Evolutionary conservation across 805 yeast genomes (phyloP).

Genomic region (Suhomyces kilbournensis): DNA sequence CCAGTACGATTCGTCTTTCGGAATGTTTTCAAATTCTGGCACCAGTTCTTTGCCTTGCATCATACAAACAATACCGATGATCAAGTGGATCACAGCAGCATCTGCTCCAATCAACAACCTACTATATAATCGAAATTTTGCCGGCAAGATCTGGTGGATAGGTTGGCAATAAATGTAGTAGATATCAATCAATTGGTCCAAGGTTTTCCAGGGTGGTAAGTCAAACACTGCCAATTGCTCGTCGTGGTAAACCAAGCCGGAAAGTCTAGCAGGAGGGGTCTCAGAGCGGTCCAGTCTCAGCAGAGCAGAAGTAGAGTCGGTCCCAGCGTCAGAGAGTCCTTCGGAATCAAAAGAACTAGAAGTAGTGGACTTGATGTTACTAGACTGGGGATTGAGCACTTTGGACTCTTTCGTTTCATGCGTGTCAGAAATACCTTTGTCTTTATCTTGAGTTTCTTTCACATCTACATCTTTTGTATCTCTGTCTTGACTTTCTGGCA

Average conservation of each 20-base stretch:
- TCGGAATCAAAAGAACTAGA: neutral
- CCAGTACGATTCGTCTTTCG: slow-evolving; percentile 20
- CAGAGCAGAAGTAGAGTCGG: neutral
- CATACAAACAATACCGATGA: slow-evolving; percentile 21
- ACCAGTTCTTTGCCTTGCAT: slow-evolving; percentile 7
- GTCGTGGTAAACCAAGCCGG: neutral
- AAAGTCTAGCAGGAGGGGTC: neutral
- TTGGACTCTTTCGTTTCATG: neutral
- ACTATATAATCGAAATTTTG: slow-evolving; percentile 16
- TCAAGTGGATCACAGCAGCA: slow-evolving; percentile 23
- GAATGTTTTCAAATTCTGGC: slow-evolving; percentile 1
- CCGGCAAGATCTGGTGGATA: slow-evolving; percentile 19
- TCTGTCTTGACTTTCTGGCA: neutral
- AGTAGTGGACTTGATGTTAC: neutral
- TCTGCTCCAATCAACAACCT: slow-evolving; percentile 20
- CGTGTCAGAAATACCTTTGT: no score
- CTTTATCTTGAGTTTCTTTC: neutral
- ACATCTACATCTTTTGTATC: neutral
- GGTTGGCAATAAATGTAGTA: slow-evolving; percentile 23
- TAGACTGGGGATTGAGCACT: neutral
- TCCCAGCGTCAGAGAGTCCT: neutral
- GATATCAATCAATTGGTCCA: slow-evolving; percentile 18
- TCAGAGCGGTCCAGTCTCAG: neutral
- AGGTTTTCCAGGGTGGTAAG: slow-evolving; percentile 20
- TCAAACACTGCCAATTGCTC: slow-evolving; percentile 18